A percentile compares a stretch with the other conserved stretches of the same genome.
These are phyloP conservation scores for Ganoderma meredithae DNA, from an alignment of 1,284 basidiomycete species.

Conservation along the genomic window DNA sequence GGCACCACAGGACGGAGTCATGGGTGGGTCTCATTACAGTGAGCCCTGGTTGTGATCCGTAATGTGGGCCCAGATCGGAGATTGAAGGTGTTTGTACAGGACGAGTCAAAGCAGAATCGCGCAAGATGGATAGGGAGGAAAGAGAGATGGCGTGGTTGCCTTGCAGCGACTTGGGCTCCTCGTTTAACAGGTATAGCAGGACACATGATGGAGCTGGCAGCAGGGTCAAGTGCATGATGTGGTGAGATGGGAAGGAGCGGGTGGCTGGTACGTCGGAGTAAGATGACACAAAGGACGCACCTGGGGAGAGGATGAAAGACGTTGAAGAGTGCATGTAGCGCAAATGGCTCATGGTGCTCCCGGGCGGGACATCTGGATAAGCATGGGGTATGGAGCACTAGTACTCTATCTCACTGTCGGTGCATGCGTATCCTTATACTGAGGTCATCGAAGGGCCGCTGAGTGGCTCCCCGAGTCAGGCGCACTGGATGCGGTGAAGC, in stretches of 20 bases:
- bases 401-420: background rate
- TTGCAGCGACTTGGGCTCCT: constrained; percentile 12
- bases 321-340: background rate
- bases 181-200: background rate
- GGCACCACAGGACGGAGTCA: constrained; percentile 10
- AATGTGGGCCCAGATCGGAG: background rate
- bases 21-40: background rate
- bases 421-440: too few relatives aligned
- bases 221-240: background rate
- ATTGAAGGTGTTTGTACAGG: background rate
- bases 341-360: background rate
- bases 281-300: constrained; percentile 5
- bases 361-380: background rate
- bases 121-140: background rate
- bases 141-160: background rate
- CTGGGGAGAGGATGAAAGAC: background rate
- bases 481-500: background rate
- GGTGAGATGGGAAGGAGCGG: background rate
- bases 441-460: background rate
- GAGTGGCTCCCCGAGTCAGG: background rate
- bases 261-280: background rate
- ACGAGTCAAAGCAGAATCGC: background rate
- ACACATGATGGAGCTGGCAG: background rate
- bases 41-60: background rate
- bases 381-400: background rate